Conservation (phyloP, 345 rosid genomes). For the Corchorus capsularis region DNA sequence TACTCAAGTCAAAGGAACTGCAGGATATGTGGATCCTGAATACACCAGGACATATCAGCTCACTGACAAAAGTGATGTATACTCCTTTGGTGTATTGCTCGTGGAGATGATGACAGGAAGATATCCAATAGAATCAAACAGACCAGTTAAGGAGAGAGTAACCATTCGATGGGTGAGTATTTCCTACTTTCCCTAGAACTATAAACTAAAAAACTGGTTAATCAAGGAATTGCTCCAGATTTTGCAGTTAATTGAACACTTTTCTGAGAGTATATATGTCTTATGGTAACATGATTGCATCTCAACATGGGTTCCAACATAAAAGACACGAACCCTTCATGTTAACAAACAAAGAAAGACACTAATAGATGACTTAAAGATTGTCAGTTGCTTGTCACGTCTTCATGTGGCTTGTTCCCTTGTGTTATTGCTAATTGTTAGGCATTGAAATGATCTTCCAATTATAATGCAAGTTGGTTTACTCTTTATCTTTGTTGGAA, state of each 20-base stretch:
- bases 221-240: not conserved
- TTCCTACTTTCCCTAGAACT: not conserved
- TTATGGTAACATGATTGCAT: not conserved
- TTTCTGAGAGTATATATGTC: not conserved
- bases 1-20: slow-evolving; percentile 68
- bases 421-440: not conserved
- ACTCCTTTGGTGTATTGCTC: slow-evolving; percentile 72
- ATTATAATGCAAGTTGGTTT: not conserved
- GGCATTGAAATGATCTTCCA: not conserved
- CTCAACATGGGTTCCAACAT: not conserved
- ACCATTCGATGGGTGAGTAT: slow-evolving; percentile 62
- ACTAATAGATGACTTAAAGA: not conserved
- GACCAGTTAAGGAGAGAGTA: slow-evolving; percentile 43
- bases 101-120: slow-evolving; percentile 70
- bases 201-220: not conserved
- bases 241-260: not conserved
- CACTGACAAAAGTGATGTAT: slow-evolving; percentile 72
- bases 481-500: not conserved
- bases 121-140: slow-evolving; percentile 55
- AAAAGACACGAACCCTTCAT: not conserved
- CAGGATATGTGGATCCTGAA: slow-evolving; percentile 76
- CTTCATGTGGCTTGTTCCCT: not conserved
- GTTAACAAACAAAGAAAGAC: not conserved
- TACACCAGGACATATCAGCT: slow-evolving; percentile 66
- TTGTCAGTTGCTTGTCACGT: not conserved